Evolutionary conservation across 805 yeast genomes (phyloP).

Genomic region (Brettanomyces naardenensis): DNA sequence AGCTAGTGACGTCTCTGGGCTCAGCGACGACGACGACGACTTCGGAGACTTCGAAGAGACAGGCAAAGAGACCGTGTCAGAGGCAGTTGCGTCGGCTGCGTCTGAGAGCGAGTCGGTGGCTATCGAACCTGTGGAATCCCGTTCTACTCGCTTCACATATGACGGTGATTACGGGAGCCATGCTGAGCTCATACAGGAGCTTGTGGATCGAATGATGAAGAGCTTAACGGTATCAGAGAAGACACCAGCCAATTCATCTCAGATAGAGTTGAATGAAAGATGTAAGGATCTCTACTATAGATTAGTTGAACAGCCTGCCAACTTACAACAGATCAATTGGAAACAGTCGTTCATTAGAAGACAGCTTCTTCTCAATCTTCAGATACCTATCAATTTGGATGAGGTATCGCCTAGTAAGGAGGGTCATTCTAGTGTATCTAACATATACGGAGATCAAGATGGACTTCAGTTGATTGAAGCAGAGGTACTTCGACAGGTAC

Average conservation of each 20-base stretch:
- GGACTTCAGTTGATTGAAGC: constrained; percentile 5
- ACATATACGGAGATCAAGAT: neutral
- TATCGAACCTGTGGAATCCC: too few relatives aligned
- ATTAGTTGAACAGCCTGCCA: constrained; percentile 29
- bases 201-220: constrained; percentile 10
- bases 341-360: constrained; percentile 56
- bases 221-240: neutral
- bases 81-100: neutral
- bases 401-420: constrained; percentile 28
- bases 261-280: constrained; percentile 15
- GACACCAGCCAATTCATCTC: constrained; percentile 2
- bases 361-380: constrained; percentile 53
- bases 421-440: neutral
- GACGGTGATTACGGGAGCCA: constrained; percentile 6
- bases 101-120: neutral
- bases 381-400: constrained; percentile 67
- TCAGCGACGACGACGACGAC: constrained; percentile 7
- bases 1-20: too few relatives aligned
- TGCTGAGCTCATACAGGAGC: constrained; percentile 3
- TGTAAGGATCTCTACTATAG: constrained; percentile 17
- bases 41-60: constrained; percentile 19
- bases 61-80: constrained; percentile 12
- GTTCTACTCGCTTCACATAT: constrained; percentile 1
- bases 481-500: constrained; percentile 18
- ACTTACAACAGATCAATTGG: constrained; percentile 61